Percentiles rank a stretch among this genome's conserved stretches.
These are phyloP conservation scores for Osmanthus fragrans DNA, from an alignment of 257 asterid species.

Conservation along the genomic window DNA sequence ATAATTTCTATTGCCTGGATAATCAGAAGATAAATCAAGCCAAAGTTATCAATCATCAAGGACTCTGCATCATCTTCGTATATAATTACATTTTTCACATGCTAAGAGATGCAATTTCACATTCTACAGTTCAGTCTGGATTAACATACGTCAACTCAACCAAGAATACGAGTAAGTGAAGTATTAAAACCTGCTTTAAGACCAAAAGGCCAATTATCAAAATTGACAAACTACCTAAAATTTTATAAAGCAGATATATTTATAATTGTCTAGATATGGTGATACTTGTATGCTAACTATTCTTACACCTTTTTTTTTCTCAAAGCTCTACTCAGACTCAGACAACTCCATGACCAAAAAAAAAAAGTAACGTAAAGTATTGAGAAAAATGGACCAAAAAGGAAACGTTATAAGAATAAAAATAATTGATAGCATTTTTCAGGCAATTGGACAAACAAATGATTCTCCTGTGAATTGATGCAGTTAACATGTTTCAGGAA, in stretches of 20 bases:
- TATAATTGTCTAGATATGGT: background rate
- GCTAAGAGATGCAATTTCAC: background rate
- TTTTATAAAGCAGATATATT: background rate
- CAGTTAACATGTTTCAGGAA: background rate
- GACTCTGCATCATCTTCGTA: background rate
- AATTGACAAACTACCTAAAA: background rate
- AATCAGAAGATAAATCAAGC: conserved; percentile 4
- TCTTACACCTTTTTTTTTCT: background rate
- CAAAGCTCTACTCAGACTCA: background rate
- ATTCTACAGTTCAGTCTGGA: too few relatives aligned
- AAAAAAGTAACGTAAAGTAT: background rate
- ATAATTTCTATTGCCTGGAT: conserved; percentile 76
- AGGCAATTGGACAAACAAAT: background rate
- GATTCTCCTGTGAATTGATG: background rate
- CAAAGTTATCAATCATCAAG: conserved; percentile 6
- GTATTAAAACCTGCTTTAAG: background rate
- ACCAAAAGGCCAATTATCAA: background rate
- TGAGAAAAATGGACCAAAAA: background rate
- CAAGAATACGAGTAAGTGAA: background rate
- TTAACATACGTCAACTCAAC: too few relatives aligned
- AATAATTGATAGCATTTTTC: background rate
- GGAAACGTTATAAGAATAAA: background rate
- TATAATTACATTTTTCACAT: background rate
- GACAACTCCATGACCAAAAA: background rate
- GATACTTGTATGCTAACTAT: background rate